Evolutionary conservation across 805 yeast genomes (phyloP), one percentile per base, ranked within the genome.

Genomic region (Ogataea salicorniae): DNA sequence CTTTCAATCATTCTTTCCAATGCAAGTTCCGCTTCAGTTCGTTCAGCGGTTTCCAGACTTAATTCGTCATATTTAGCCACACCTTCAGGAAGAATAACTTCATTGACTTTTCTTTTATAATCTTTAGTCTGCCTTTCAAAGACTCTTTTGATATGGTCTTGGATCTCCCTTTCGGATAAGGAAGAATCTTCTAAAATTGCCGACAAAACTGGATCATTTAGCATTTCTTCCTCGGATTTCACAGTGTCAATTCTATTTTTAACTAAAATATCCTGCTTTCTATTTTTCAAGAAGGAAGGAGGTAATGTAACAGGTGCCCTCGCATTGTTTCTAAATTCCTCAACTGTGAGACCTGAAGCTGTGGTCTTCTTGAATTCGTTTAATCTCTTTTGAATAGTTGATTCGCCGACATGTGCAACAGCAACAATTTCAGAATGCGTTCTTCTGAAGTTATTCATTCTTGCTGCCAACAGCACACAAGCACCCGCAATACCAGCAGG

Each of bases 401-500:
- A 94, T 58, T 89, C 95, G 6, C 96, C 97, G 23, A 94, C 91
- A 63, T 89, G 96, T 1, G 98, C 92, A 7, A 94, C 94, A 0
- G 95, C 92, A 16, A 92, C 97, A 46, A 94, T 84, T 63, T 95
- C 98, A 1, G 91, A 79, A 64, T 92, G 96, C 2, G 95, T 84
- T 60, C 98, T 76, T 61, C 97, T 77, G 63, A 87, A 83, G 61
- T 91, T 91, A 68, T 94, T 94, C 98, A 94, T 95, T 67, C 99
- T 77, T 2, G 97, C 94, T 0, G 99, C 99, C 43, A 94, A 69
- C 40, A 95, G 64, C 2, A 94, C 73, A 67, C 97, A 90, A 0
- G 99, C 99, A 20, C 98, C 99, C 0, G 99, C 99, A 46, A 94
- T 81, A 59, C 99, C 99, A 0, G 99, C 98, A 0, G 99, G 99